These are phyloP conservation scores for Nyctanthes arbortristis DNA, from an alignment of 257 asterid species.

Conservation along the genomic window DNA sequence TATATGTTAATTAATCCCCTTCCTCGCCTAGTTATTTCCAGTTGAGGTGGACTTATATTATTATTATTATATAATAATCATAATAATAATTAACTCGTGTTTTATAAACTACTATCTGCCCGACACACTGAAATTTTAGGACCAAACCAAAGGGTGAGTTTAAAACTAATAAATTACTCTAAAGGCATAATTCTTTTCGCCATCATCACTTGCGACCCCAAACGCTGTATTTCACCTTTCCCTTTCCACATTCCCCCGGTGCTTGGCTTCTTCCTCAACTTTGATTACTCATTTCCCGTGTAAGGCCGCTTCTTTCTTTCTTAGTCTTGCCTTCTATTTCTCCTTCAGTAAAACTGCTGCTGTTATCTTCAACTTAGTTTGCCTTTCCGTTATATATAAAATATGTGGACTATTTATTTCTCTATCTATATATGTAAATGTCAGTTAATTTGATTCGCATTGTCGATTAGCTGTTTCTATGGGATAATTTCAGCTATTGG, in stretches of 20 bases:
- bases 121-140: too few relatives aligned
- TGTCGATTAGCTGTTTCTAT: slow-evolving; percentile 1
- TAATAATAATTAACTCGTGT: too few relatives aligned
- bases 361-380: slow-evolving; percentile 5
- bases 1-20: too few relatives aligned
- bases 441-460: slow-evolving; percentile 27
- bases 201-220: slow-evolving; percentile 26
- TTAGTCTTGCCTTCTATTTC: background rate
- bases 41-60: too few relatives aligned
- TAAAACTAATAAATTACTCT: too few relatives aligned
- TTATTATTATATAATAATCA: too few relatives aligned
- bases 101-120: too few relatives aligned
- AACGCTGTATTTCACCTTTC: slow-evolving; percentile 27
- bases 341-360: background rate
- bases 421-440: background rate
- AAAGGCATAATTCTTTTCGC: too few relatives aligned
- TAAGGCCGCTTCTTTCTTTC: slow-evolving; percentile 15
- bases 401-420: background rate
- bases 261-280: slow-evolving; percentile 3
- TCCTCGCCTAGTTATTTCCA: too few relatives aligned
- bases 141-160: too few relatives aligned
- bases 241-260: slow-evolving; percentile 22
- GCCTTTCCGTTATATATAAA: background rate
- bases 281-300: too few relatives aligned
- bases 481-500: slow-evolving; percentile 8